phyloP scores from a whole-genome alignment of 345 rosid species.

The Corymbia maculata region DNA sequence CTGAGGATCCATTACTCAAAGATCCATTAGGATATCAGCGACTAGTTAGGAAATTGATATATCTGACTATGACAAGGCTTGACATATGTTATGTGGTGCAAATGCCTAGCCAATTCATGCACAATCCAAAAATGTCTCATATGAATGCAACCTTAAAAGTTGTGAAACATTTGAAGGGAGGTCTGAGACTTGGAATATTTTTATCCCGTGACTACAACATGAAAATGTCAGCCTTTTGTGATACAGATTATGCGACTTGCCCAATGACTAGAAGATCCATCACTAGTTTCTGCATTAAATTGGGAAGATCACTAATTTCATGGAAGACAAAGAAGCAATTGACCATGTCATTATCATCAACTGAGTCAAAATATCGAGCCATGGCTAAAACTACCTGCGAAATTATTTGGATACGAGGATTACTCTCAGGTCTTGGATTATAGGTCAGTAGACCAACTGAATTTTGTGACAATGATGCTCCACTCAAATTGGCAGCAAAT shows the following conservation, averaged over 20 bases:
- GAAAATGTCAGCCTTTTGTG: too few relatives aligned
- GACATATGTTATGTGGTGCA: not conserved
- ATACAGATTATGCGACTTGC: not conserved
- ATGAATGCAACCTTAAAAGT: not conserved
- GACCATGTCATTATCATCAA: too few relatives aligned
- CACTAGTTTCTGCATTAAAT: rapidly evolving
- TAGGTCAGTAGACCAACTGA: not conserved
- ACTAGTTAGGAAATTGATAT: not conserved
- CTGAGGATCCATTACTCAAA: not conserved
- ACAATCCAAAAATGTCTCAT: not conserved
- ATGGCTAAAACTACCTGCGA: not conserved
- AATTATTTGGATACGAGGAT: too few relatives aligned
- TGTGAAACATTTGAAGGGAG: not conserved
- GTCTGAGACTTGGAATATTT: not conserved
- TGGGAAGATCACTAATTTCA: not conserved
- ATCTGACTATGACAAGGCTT: not conserved
- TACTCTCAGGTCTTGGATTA: not conserved
- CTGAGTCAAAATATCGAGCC: rapidly evolving
- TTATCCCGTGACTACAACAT: not conserved
- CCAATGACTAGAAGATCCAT: rapidly evolving
- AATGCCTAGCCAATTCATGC: not conserved
- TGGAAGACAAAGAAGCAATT: not conserved
- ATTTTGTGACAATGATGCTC: not conserved
- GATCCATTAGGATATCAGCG: rapidly evolving
- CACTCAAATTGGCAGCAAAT: rapidly evolving